Evolutionary conservation across 805 yeast genomes (phyloP).

Genomic region (Candida mattraensis): DNA sequence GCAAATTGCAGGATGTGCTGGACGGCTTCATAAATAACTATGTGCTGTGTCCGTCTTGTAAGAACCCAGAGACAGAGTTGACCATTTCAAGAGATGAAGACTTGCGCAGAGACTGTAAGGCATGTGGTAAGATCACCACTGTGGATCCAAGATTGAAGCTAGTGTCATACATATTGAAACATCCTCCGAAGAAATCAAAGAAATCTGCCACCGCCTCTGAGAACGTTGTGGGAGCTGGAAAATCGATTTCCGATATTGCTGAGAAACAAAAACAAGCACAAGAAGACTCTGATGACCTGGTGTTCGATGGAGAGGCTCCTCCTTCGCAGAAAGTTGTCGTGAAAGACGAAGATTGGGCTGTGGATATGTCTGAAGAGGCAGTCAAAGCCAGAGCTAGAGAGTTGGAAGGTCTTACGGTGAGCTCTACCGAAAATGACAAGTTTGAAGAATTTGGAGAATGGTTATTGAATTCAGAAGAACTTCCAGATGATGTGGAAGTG

Average conservation of each 20-base stretch:
- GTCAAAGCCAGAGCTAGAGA: slow-evolving; percentile 88
- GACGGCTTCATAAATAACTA: slow-evolving; percentile 94
- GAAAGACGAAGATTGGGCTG: slow-evolving; percentile 95
- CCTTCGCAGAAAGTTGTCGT: slow-evolving; percentile 64
- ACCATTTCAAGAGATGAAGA: slow-evolving; percentile 71
- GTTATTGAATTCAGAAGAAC: slow-evolving; percentile 57
- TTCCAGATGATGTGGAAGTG: slow-evolving; percentile 85
- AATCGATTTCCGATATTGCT: slow-evolving; percentile 76
- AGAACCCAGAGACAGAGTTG: slow-evolving; percentile 96
- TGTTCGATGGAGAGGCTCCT: slow-evolving; percentile 49
- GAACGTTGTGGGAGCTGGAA: slow-evolving; percentile 85
- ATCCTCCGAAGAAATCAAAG: slow-evolving; percentile 79
- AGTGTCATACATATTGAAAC: slow-evolving; percentile 83
- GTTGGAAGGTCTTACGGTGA: slow-evolving; percentile 61
- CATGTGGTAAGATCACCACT: slow-evolving; percentile 88
- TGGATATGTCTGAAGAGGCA: slow-evolving; percentile 95
- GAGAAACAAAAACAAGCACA: slow-evolving; percentile 43
- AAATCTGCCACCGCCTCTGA: slow-evolving; percentile 89
- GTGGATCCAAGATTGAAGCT: slow-evolving; percentile 86
- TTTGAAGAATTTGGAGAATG: slow-evolving; percentile 88
- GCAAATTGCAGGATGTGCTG: slow-evolving; percentile 86
- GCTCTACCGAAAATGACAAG: slow-evolving; percentile 42
- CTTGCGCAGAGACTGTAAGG: slow-evolving; percentile 92
- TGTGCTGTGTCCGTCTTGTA: slow-evolving; percentile 91
- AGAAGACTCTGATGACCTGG: slow-evolving; percentile 34